Evolutionary conservation across 2,329 filamentous ascomycete species (phyloP), one percentile per base, ranked within the genome.

Genomic region (Penicillium vulpinum): DNA sequence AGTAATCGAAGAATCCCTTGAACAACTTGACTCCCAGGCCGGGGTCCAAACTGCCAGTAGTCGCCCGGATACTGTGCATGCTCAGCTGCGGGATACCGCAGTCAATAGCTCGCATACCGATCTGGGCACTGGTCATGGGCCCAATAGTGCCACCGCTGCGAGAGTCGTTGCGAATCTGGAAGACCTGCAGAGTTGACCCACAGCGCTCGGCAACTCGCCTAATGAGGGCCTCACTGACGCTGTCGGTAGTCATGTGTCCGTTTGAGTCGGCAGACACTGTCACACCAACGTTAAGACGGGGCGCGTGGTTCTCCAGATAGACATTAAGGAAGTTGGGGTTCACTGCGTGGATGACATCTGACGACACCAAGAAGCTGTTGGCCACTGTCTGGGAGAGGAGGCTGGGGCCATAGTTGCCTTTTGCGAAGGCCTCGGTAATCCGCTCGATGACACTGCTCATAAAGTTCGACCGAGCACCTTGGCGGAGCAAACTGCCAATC

Each of bases 231-330:
- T 90, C 90, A 11, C 90, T 94, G 18, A 96, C 86, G 54, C 88
- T 86, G 71, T 97, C 92, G 3, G 93, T 97, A 4, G 93, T 96
- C 90, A 97, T 96, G 77, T 97, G 91, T 5, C 91, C 94, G 70
- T 97, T 97, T 50, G 87, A 86, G 75, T 97, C 93, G 22, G 87
- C 86, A 44, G 86, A 87, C 38, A 99, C 82, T 16, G 87, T 85
- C 31, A 97, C 83, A 35, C 94, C 94, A 31, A 94, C 85, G 73
- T 99, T 99, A 52, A 99, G 84, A 57, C 90, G 85, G 1, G 94
- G 93, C 2, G 90, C 82, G 77, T 99, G 94, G 67, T 90, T 88
- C 55, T 90, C 84, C 18, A 97, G 86, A 77, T 97, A 97, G 28
- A 84, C 85, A 62, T 82, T 82, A 0, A 91, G 78, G 80, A 97